Base-by-base conservation (phyloP, 805 yeast genomes). In the Debaryomyces hansenii region DNA sequence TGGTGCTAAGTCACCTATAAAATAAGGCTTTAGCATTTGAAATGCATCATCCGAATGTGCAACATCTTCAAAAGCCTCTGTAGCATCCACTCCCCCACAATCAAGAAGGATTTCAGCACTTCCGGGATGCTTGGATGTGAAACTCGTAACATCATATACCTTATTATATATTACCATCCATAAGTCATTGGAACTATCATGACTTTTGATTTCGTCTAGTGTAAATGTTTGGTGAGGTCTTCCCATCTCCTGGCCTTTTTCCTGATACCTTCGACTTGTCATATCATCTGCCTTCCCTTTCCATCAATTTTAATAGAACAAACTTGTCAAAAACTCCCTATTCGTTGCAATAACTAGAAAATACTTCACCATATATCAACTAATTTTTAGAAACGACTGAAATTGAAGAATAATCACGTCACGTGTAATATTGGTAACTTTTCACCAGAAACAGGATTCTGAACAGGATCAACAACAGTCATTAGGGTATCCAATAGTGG, bases 131-230 rank as follows among this genome's bases (percentile, higher is more conserved):
- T 78, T 82, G 14, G 80, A 75, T 45, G 86, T 73, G 66, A 91
- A 90, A 29, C 73, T 70, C 5, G 92, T 78, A 27, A 87, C 77
- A 63, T 89, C 85, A 63, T 84, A 89, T 5, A 92, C 96, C 55
- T 84, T 83, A 47, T 85, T 89, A 56, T 89, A 84, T 49, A 89
- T 76, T 46, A 89, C 78, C 75, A 92, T 82, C 96, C 97, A 92
- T 37, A 89, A 69, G 56, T 87, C 90, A 14, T 84, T 86, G 36
- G 83, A 79, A n/a, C 81, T 72, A 63, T 80, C 82, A 75, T 91
- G 97, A 55, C 75, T 62, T 28, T 83, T 77, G 44, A 90, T 82
- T 63, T 90, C 88, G 33, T 69, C 70, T 35, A 52, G 37, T 3
- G 59, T 44, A 40, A 38, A 56, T 24, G 32, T 21, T 24, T 40